A percentile compares a stretch with the other conserved stretches of the same genome.
Conservation (phyloP, 2,329 filamentous ascomycete genomes). For the Proliferodiscus dingleyae region DNA sequence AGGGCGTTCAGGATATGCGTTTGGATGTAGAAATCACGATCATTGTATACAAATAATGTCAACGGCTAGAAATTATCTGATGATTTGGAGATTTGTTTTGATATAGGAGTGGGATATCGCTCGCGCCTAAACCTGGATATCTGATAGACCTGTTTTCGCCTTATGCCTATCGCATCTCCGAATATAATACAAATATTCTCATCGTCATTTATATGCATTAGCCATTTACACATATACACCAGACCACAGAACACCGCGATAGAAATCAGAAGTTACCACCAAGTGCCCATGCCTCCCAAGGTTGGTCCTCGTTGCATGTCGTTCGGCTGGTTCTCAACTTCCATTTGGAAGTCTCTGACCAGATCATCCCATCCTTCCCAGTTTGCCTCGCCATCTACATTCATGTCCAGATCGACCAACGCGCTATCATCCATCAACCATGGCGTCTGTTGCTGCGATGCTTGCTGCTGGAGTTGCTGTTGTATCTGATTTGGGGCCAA, state of each 20-base stretch:
- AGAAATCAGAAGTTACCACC: slow-evolving; percentile 24
- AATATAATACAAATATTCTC: too few species aligned
- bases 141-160: too few species aligned
- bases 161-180: too few species aligned
- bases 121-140: too few species aligned
- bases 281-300: slow-evolving; percentile 24
- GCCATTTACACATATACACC: too few species aligned
- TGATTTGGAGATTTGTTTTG: too few species aligned
- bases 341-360: slow-evolving; percentile 30
- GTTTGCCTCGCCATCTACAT: slow-evolving; percentile 24
- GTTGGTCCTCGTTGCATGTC: slow-evolving; percentile 16
- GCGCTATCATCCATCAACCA: slow-evolving; percentile 27
- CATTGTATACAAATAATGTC: not conserved
- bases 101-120: too few species aligned
- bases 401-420: slow-evolving; percentile 28
- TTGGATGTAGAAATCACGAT: not conserved
- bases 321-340: slow-evolving; percentile 15
- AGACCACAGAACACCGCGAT: too few species aligned
- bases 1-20: slow-evolving; percentile 2
- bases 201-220: too few species aligned
- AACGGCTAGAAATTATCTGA: too few species aligned
- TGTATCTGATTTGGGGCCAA: slow-evolving; percentile 22
- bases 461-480: slow-evolving; percentile 14
- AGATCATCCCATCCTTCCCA: slow-evolving; percentile 35
- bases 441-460: slow-evolving; percentile 7